Evolutionary conservation across 805 yeast species (phyloP), one percentile per base, ranked within the genome.

Genomic region (Candida germanica): DNA sequence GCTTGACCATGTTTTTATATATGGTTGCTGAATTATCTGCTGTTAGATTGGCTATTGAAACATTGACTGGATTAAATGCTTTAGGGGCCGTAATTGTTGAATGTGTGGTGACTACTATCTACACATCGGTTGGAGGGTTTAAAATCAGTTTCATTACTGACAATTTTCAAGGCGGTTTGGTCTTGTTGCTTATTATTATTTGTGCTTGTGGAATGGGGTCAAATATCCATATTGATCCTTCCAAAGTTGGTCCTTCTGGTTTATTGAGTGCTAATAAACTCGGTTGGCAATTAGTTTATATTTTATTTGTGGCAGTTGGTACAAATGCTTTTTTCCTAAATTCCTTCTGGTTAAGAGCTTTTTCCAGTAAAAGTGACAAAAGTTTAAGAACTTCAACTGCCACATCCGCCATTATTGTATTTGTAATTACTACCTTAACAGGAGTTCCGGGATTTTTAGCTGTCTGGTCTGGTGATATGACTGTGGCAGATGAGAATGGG

Each of bases 271-370:
- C 80, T 2, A 82, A 79, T 52, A 75, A 75, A 46, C 67, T 88
- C 26, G 95, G 96, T 12, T 88, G 96, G 94, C 93, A 87, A 69
- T 72, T 89, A 45, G 57, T 89, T 22, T 89, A 87, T 56, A 88
- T 89, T 44, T 67, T 89, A 46, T 75, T 82, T 6, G 82, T 89
- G 21, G 96, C 97, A 18, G 84, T 89, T 53, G 74, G 87, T 38
- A 85, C 96, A 22, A 89, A 89, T 52, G 96, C 87, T 55, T 78
- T 89, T 55, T 89, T 89, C 61, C 65, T 89, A 71, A 76, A 95
- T 21, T 96, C 96, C 0, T 88, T 89, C 58, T 89, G 98, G 98
- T 65, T 89, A 42, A 72, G 98, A 53, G 86, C 98, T 1, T 89
- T 89, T 66, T 95, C 98, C 5, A 81, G 95, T 5, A 77, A 77